phyloP scores from a whole-genome alignment of 2,329 filamentous ascomycete species.

The Colletotrichum agaves region DNA sequence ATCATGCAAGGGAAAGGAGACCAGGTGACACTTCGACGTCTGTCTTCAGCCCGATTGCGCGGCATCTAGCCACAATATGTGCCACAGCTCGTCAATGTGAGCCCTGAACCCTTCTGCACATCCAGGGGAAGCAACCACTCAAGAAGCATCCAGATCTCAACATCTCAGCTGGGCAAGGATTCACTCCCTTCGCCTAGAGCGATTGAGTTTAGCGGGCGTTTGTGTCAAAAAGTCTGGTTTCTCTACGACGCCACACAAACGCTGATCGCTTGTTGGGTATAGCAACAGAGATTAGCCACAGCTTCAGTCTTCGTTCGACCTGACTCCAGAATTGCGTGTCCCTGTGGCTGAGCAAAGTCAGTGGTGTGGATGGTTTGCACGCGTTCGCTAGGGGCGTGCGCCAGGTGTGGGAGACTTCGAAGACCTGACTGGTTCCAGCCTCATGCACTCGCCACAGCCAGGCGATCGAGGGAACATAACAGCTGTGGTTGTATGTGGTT shows the following conservation, averaged over 20 bases:
- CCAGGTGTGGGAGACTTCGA: slow-evolving; percentile 13
- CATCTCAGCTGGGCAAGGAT: slow-evolving; percentile 33
- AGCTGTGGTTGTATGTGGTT: slow-evolving; percentile 8
- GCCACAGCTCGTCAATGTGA: slow-evolving; percentile 19
- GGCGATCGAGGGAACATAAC: not conserved
- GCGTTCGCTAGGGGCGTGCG: not conserved
- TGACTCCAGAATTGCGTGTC: slow-evolving; percentile 14
- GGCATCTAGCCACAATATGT: slow-evolving; percentile 31
- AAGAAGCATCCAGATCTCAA: not conserved
- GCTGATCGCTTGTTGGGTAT: slow-evolving; percentile 25
- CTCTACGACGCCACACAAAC: slow-evolving; percentile 5
- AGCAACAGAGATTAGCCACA: slow-evolving; percentile 18
- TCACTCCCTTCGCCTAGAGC: slow-evolving; percentile 8
- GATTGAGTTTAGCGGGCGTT: slow-evolving; percentile 6
- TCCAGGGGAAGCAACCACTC: slow-evolving; percentile 27
- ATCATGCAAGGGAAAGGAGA: slow-evolving; percentile 26
- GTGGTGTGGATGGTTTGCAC: not conserved
- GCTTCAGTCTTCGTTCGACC: not conserved
- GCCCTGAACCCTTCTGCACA: slow-evolving; percentile 13
- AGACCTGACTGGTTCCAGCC: slow-evolving; percentile 25
- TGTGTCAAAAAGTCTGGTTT: slow-evolving; percentile 15
- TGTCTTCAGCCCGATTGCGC: slow-evolving; percentile 13
- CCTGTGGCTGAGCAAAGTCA: slow-evolving; percentile 24
- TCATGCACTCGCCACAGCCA: slow-evolving; percentile 32
- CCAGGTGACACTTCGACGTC: not conserved